phyloP scores from a whole-genome alignment of 805 yeast species.

The Cyberlindnera mississippiensis region DNA sequence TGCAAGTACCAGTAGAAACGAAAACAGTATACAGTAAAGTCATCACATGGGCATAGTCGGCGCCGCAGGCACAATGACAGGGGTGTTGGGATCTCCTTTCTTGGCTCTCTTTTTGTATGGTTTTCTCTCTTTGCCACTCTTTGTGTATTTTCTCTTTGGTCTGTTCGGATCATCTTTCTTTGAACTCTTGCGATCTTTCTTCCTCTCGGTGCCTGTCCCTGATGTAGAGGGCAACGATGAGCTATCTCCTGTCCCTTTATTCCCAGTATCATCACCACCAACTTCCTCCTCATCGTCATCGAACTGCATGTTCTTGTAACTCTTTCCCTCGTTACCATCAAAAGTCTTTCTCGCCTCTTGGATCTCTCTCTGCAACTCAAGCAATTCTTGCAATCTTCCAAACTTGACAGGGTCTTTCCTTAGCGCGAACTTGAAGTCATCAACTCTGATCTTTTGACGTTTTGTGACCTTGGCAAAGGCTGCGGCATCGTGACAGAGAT shows the following conservation, averaged over 20 bases:
- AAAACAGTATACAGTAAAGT: no score
- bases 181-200: slow-evolving; percentile 12
- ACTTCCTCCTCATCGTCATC: slow-evolving; percentile 27
- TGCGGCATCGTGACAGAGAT: slow-evolving; percentile 53
- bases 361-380: slow-evolving; percentile 56
- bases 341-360: slow-evolving; percentile 64
- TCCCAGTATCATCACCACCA: slow-evolving; percentile 24
- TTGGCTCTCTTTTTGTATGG: slow-evolving; percentile 31
- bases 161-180: slow-evolving; percentile 22
- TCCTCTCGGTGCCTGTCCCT: slow-evolving; percentile 7
- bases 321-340: slow-evolving; percentile 54
- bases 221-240: slow-evolving; percentile 9
- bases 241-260: slow-evolving; percentile 20
- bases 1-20: no score
- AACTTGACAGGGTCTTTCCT: slow-evolving; percentile 62
- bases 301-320: slow-evolving; percentile 27
- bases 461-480: slow-evolving; percentile 46
- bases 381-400: slow-evolving; percentile 65
- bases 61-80: slow-evolving; percentile 16
- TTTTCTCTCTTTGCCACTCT: slow-evolving; percentile 31
- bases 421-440: slow-evolving; percentile 68
- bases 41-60: slow-evolving; percentile 8
- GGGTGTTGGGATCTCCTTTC: slow-evolving; percentile 20
- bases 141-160: slow-evolving; percentile 29
- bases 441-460: slow-evolving; percentile 62